Conservation (phyloP, 371 early-diverging fungal species). For the Mucor irregularis region DNA sequence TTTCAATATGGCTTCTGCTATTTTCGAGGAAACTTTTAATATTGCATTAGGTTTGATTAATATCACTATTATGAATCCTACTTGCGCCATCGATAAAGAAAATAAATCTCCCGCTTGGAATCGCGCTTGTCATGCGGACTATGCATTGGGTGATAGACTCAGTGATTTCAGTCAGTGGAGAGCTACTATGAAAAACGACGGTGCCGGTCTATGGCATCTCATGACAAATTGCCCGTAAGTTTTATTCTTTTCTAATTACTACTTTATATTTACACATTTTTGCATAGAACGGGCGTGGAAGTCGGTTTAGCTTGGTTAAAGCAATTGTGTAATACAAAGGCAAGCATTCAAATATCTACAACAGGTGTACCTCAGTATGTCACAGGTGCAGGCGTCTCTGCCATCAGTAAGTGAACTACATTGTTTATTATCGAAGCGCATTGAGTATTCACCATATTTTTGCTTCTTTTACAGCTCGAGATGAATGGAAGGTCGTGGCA, state of each 20-base stretch:
- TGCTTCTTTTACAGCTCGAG: constrained; percentile 47
- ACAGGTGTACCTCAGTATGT: constrained; percentile 53
- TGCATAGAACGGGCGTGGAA: constrained; percentile 69
- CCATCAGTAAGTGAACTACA: constrained; percentile 45
- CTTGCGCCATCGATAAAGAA: constrained; percentile 54
- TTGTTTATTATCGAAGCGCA: neutral
- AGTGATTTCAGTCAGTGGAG: constrained; percentile 93
- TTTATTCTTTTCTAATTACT: neutral
- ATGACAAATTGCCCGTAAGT: constrained; percentile 83
- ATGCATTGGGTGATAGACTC: constrained; percentile 77
- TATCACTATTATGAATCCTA: constrained; percentile 66
- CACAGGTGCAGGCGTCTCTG: constrained; percentile 90
- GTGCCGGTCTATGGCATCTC: constrained; percentile 92
- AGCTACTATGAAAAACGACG: constrained; percentile 64
- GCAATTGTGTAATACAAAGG: constrained; percentile 66
- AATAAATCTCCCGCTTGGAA: constrained; percentile 70
- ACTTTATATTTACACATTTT: neutral
- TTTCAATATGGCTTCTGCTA: constrained; percentile 76
- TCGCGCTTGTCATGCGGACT: constrained; percentile 69
- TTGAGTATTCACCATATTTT: neutral
- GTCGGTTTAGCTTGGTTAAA: constrained; percentile 95
- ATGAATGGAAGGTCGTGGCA: constrained; percentile 95
- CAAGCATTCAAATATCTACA: constrained; percentile 40
- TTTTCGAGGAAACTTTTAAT: constrained; percentile 93
- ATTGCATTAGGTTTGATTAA: constrained; percentile 83